Evolutionary conservation across 345 rosid species (phyloP).

Genomic region (Zanthoxylum bungeanum): DNA sequence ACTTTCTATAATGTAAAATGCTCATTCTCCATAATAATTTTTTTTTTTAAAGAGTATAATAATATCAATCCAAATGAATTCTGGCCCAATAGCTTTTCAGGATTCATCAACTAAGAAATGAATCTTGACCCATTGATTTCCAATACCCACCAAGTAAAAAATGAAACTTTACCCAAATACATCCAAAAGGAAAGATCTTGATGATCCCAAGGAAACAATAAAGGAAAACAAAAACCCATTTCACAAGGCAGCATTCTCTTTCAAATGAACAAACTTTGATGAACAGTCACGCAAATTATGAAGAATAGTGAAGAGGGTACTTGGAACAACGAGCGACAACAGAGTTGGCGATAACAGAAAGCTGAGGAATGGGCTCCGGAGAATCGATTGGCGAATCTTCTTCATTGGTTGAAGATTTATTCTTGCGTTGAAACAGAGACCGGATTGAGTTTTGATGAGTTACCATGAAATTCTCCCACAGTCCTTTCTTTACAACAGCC

Average conservation of each 20-base stretch:
- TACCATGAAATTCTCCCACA: constrained; percentile 57
- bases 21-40: too few relatives aligned
- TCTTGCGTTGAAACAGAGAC: constrained; percentile 61
- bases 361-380: constrained; percentile 69
- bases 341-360: constrained; percentile 78
- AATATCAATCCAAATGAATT: background rate
- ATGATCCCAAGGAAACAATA: background rate
- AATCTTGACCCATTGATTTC: background rate
- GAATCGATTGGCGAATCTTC: constrained; percentile 36
- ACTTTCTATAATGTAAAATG: background rate
- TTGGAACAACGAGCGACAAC: constrained; percentile 86
- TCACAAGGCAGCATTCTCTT: background rate
- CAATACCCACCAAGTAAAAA: background rate
- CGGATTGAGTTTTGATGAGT: constrained; percentile 55
- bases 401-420: constrained; percentile 32
- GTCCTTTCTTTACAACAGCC: constrained; percentile 21
- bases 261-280: background rate
- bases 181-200: background rate
- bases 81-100: background rate
- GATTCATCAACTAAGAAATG: background rate
- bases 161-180: background rate
- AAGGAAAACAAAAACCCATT: background rate
- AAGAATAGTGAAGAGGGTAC: constrained; percentile 30
- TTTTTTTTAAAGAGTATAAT: background rate
- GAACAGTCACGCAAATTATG: background rate